Conservation (phyloP, 331 rosid genomes). For the Quercus phellos region DNA sequence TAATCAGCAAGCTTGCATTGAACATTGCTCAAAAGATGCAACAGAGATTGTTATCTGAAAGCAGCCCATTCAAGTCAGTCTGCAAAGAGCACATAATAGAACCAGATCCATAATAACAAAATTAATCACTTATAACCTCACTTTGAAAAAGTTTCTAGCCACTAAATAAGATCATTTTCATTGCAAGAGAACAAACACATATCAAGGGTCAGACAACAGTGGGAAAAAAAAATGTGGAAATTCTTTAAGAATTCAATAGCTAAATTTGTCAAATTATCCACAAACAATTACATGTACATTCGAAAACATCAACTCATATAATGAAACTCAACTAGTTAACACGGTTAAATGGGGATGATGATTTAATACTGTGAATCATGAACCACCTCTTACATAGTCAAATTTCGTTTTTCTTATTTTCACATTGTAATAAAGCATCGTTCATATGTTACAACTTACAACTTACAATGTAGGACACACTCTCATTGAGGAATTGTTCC, state of each 20-base stretch:
- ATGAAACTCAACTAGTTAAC: background rate
- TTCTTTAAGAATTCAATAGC: constrained; percentile 1
- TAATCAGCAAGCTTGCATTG: background rate
- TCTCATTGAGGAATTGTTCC: constrained; percentile 13
- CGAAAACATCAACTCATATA: constrained; percentile 3
- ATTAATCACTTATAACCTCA: background rate
- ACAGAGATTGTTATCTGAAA: background rate
- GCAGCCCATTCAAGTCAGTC: background rate
- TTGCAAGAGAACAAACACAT: background rate
- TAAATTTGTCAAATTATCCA: background rate
- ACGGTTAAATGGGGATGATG: background rate
- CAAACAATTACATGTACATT: constrained; percentile 1
- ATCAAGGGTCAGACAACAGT: background rate
- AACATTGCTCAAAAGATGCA: background rate
- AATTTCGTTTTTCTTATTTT: background rate
- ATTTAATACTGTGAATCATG: constrained; percentile 1
- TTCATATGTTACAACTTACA: constrained; percentile 25
- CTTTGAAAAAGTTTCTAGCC: background rate
- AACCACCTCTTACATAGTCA: background rate
- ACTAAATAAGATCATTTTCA: background rate
- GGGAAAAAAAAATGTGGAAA: background rate
- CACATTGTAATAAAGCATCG: constrained; percentile 3
- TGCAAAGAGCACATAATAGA: background rate
- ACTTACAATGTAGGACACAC: constrained; percentile 16
- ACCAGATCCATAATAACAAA: too few relatives aligned